Evolutionary conservation across 768 basidiomycete species (phyloP).

Genomic region (Pulveroboletus sp.): DNA sequence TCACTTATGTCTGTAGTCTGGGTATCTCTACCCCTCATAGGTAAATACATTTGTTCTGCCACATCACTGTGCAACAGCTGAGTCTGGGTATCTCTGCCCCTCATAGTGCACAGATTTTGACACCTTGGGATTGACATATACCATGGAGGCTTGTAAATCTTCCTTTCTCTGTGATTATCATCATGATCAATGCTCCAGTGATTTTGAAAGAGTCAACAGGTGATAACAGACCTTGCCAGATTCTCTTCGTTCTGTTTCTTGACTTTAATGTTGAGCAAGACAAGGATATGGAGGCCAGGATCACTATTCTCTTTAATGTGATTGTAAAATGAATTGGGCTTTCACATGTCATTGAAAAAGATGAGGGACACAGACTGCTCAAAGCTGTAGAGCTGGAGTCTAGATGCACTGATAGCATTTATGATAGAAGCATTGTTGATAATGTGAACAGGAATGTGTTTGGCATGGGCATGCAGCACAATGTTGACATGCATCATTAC

Average conservation of each 20-base stretch:
- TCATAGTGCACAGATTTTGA: too few relatives aligned
- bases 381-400: slow-evolving; percentile 96
- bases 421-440: slow-evolving; percentile 98
- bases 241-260: slow-evolving; percentile 98
- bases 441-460: slow-evolving; percentile 73
- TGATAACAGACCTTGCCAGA: slow-evolving; percentile 65
- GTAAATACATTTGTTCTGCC: too few relatives aligned
- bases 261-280: slow-evolving; percentile 95
- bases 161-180: slow-evolving; percentile 64
- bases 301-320: slow-evolving; percentile 84
- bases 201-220: background rate
- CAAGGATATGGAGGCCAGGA: slow-evolving; percentile 91
- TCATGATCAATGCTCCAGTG: background rate
- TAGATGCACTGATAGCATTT: slow-evolving; percentile 91
- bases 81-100: too few relatives aligned
- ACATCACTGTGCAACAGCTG: too few relatives aligned
- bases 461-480: slow-evolving; percentile 79
- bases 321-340: slow-evolving; percentile 92
- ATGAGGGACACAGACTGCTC: slow-evolving; percentile 95
- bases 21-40: too few relatives aligned
- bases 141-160: slow-evolving; percentile 93
- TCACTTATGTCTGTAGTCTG: too few relatives aligned
- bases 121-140: slow-evolving; percentile 95
- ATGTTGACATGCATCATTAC: slow-evolving; percentile 98
- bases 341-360: slow-evolving; percentile 98